Evolutionary conservation across 164 flowering plant genomes (phyloP), one percentile per base, ranked within the genome.

Genomic region (Magnolia sinica): DNA sequence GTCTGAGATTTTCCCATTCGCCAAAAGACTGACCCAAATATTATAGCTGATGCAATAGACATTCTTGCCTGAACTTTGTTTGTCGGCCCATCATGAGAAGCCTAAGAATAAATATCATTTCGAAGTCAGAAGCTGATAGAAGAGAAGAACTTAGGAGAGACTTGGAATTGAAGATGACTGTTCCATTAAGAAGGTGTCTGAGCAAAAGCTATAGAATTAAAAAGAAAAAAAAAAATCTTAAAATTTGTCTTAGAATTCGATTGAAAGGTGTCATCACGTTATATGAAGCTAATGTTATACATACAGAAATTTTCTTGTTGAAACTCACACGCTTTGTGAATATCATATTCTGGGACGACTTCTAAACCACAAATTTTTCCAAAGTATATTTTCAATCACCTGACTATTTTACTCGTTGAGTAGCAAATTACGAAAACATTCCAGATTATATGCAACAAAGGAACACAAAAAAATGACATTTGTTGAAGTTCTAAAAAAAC

Each of bases 1-100:
- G 98, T 90, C 80, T 96, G 97, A 66, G 99, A 92, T 84, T 83
- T 87, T 72, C 98, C 98, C 91, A 96, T 96, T 80, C 92, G 93
- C 99, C 99, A 96, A 87, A 96, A 96, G 75, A 96, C 97, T 14
- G 98, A 96, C 69, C 99, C 99, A 88, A 96, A 96, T 85, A 94
- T 96, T 63, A 96, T 24, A 72, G 99, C 99, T 68, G 99, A 96
- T 79, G 97, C 98, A 83, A 96, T 79, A 14, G 98, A 94, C 99
- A 96, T 96, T 79, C 93, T 87, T 63, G 98, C 87, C 50, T 98
- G 90, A 79, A 96, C 97, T 90, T 90, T 96, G 77, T 96, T 96
- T 63, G 99, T 94, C 58, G 98, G 97, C 24, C 95, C 97, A 86
- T 96, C 99, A 71, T 97, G 95, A 79, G 92, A 91, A 83, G 97